Evolutionary conservation across 2,329 filamentous ascomycete genomes (phyloP).

Genomic region (Hymenoscyphus repandus): DNA sequence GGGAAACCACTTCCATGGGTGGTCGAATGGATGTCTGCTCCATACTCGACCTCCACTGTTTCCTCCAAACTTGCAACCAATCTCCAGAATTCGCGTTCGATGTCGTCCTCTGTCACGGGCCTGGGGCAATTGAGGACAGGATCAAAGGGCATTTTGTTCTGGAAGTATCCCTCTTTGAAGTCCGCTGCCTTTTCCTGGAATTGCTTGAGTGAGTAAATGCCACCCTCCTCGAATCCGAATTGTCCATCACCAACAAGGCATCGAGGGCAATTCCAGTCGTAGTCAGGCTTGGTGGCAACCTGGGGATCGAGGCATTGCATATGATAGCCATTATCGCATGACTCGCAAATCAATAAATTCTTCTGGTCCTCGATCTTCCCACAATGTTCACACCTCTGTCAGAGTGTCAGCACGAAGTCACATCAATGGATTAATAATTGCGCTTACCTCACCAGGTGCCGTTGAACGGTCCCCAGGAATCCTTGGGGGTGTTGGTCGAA

Average conservation of each 20-base stretch:
- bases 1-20: constrained; percentile 97
- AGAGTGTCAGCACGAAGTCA: constrained; percentile 27
- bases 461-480: constrained; percentile 45
- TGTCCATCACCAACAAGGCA: constrained; percentile 95
- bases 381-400: constrained; percentile 78
- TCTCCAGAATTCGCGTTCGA: constrained; percentile 95
- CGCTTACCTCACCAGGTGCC: constrained; percentile 48
- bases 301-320: constrained; percentile 85
- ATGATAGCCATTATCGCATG: constrained; percentile 86
- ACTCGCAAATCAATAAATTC: constrained; percentile 77
- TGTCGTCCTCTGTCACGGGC: constrained; percentile 87
- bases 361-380: constrained; percentile 69
- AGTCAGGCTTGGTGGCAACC: constrained; percentile 68
- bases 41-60: constrained; percentile 96
- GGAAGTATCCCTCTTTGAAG: constrained; percentile 93
- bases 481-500: constrained; percentile 73
- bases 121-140: constrained; percentile 74
- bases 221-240: constrained; percentile 95
- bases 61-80: constrained; percentile 91
- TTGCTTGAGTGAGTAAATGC: constrained; percentile 87
- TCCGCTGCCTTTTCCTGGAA: constrained; percentile 95
- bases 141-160: constrained; percentile 83
- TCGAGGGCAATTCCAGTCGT: constrained; percentile 93
- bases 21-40: constrained; percentile 95
- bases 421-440: constrained; percentile 43